phyloP scores from a whole-genome alignment of 2,329 filamentous ascomycete species.

The Colletotrichum kahawae region DNA sequence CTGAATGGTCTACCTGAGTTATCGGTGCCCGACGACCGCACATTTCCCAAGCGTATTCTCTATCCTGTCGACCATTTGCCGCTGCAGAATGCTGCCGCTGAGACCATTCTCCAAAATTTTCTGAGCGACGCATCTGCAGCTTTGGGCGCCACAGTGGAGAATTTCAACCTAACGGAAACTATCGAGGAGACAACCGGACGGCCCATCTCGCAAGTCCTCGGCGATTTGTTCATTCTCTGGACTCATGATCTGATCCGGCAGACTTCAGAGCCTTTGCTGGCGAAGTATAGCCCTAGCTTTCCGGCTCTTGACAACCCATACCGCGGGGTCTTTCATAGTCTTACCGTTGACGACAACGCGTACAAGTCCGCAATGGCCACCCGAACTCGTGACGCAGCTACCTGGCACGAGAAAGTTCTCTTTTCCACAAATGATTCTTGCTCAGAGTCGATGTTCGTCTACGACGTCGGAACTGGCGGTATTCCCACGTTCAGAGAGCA shows the following conservation, averaged over 20 bases:
- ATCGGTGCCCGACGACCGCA: constrained; percentile 34
- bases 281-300: background rate
- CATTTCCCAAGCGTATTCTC: constrained; percentile 41
- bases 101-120: constrained; percentile 37
- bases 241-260: background rate
- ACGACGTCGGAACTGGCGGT: constrained; percentile 47
- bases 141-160: constrained; percentile 40
- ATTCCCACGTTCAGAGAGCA: constrained; percentile 42
- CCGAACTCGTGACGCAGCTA: background rate
- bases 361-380: background rate
- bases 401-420: background rate
- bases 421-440: constrained; percentile 23
- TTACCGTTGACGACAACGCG: background rate
- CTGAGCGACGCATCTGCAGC: constrained; percentile 36
- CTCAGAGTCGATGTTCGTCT: constrained; percentile 43
- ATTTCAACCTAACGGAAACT: constrained; percentile 40
- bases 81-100: background rate
- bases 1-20: constrained; percentile 41
- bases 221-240: background rate
- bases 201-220: background rate
- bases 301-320: background rate
- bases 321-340: background rate
- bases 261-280: background rate
- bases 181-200: background rate
- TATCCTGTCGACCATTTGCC: constrained; percentile 43